A percentile compares a stretch with the other conserved stretches of the same genome.
Evolutionary conservation across 139 green algal species (phyloP).

Genomic region (Desmodesmus armatus): DNA sequence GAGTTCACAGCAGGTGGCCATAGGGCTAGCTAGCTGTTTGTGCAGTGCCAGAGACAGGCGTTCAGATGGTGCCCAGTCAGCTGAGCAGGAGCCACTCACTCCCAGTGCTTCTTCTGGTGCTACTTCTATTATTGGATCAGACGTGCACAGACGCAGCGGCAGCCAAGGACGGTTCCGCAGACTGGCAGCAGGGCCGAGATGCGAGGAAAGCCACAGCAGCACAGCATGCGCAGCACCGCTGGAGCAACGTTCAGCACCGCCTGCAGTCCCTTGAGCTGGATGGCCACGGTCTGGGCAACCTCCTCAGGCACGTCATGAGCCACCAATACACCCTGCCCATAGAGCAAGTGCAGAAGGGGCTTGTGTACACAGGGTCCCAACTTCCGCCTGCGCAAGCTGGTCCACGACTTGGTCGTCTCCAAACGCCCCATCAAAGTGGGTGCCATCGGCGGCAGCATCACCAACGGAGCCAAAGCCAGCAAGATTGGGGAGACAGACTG

Average conservation of each 20-base stretch:
- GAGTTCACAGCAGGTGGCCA: no score
- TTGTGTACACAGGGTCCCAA: conserved; percentile 45
- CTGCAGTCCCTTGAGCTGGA: conserved; percentile 16
- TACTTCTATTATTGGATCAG: no score
- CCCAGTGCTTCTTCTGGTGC: no score
- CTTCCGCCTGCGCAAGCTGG: conserved; percentile 31
- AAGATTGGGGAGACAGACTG: conserved; percentile 45
- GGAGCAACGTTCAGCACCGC: conserved; percentile 9
- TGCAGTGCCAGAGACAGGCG: no score
- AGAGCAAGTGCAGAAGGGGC: conserved; percentile 38
- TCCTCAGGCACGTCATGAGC: conserved; percentile 18
- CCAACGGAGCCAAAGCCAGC: conserved; percentile 41
- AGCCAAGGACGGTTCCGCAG: no score
- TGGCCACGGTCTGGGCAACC: neutral
- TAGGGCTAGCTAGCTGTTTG: no score
- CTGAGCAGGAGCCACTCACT: no score
- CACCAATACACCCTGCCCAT: conserved; percentile 39
- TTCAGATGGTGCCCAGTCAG: no score
- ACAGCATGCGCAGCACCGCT: neutral
- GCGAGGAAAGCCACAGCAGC: neutral
- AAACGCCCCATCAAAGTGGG: conserved; percentile 28
- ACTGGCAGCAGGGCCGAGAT: no score
- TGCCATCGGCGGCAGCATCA: conserved; percentile 47
- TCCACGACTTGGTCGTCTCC: conserved; percentile 42
- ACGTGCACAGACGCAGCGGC: no score